A percentile compares a stretch with the other conserved stretches of the same genome.
phyloP scores from a whole-genome alignment of 2,329 filamentous ascomycete species.

The Fusarium robinianum region DNA sequence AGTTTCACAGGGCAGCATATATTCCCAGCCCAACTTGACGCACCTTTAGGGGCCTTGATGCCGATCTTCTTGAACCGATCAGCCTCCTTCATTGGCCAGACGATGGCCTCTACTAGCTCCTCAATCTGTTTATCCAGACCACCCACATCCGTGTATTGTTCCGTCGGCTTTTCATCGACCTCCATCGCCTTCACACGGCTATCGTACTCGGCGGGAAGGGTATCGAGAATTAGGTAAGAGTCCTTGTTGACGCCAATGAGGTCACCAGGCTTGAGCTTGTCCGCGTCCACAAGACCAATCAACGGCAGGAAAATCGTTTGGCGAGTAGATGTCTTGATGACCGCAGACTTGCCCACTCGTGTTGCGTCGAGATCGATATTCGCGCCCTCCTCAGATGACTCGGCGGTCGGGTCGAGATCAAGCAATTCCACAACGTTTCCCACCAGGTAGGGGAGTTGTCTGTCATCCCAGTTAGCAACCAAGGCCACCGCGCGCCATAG shows the following conservation, averaged over 20 bases:
- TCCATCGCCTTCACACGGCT: conserved; percentile 99
- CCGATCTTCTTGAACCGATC: conserved; percentile 99
- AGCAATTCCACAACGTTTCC: conserved; percentile 98
- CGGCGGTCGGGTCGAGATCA: conserved; percentile 92
- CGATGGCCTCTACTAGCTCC: conserved; percentile 96
- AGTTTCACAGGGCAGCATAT: conserved; percentile 71
- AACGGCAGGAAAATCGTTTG: conserved; percentile 98
- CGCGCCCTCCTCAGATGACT: conserved; percentile 95
- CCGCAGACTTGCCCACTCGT: conserved; percentile 94
- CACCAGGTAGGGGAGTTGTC: conserved; percentile 96
- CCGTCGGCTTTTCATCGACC: conserved; percentile 98
- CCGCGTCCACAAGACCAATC: conserved; percentile 94
- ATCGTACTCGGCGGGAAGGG: conserved; percentile 95
- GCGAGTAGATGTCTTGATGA: conserved; percentile 98
- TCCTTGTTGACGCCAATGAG: conserved; percentile 99
- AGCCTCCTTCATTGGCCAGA: conserved; percentile 99
- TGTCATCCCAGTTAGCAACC: conserved; percentile 43
- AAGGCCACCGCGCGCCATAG: background rate
- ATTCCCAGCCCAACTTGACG: conserved; percentile 56
- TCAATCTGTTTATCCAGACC: conserved; percentile 99
- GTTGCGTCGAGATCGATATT: conserved; percentile 98
- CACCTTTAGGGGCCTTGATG: conserved; percentile 99
- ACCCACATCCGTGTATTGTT: conserved; percentile 98
- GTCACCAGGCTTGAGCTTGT: conserved; percentile 92
- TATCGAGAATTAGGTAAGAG: conserved; percentile 96